phyloP scores from a whole-genome alignment of 768 basidiomycete species.

The Boletus coccyginus region DNA sequence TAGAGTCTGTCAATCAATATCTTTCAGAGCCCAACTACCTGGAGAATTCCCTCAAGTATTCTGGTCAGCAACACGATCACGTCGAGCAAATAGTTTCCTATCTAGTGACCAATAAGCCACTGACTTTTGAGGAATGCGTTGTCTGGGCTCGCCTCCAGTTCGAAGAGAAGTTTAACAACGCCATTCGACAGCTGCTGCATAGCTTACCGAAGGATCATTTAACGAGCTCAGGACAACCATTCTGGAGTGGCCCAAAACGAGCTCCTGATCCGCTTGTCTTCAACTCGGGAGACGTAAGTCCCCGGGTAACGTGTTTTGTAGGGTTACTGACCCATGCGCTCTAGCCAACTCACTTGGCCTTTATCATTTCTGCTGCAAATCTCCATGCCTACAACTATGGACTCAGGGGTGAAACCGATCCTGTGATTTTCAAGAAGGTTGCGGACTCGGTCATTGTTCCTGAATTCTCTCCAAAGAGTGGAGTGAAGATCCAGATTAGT shows the following conservation, averaged over 20 bases:
- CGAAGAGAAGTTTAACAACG: conserved; percentile 89
- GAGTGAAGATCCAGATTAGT: conserved; percentile 89
- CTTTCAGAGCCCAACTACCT: conserved; percentile 95
- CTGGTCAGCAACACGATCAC: conserved; percentile 88
- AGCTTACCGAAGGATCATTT: conserved; percentile 93
- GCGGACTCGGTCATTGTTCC: conserved; percentile 83
- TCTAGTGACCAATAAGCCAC: conserved; percentile 87
- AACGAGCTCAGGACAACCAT: conserved; percentile 90
- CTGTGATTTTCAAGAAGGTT: conserved; percentile 75
- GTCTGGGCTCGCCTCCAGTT: conserved; percentile 95
- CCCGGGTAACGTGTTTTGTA: background rate
- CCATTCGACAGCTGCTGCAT: conserved; percentile 88
- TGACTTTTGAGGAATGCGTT: conserved; percentile 97
- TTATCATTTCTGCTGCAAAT: conserved; percentile 91
- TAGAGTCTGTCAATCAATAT: conserved; percentile 92
- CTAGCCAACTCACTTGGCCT: conserved; percentile 82
- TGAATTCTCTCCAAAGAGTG: conserved; percentile 89
- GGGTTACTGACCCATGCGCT: conserved; percentile 9
- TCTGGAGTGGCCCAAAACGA: conserved; percentile 99
- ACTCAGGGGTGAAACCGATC: conserved; percentile 83
- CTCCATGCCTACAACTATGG: conserved; percentile 98
- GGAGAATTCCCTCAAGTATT: conserved; percentile 86
- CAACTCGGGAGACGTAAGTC: conserved; percentile 79
- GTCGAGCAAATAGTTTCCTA: conserved; percentile 84
- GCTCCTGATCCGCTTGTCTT: conserved; percentile 91